These are phyloP conservation scores for Purshia tridentata DNA, from an alignment of 306 rosid species.

Conservation along the genomic window DNA sequence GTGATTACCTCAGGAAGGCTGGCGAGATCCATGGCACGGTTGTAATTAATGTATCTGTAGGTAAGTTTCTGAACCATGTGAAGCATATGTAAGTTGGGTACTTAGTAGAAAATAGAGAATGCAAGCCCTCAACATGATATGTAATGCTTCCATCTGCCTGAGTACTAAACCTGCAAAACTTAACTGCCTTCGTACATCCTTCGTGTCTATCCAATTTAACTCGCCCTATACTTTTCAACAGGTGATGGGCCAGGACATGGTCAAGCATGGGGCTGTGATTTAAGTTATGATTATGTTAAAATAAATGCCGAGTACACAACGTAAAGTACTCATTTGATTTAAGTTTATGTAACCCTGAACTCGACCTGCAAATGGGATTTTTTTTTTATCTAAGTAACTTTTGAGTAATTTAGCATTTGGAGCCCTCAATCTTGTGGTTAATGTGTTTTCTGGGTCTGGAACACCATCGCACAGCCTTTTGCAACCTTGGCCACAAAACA, in stretches of 20 bases:
- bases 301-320: slow-evolving; percentile 91
- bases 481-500: too few relatives aligned
- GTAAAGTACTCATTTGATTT: slow-evolving; percentile 18
- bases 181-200: not conserved
- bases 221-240: slow-evolving; percentile 21
- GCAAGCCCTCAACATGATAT: too few relatives aligned
- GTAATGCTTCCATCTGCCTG: not conserved
- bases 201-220: not conserved
- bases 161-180: too few relatives aligned
- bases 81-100: not conserved
- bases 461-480: not conserved
- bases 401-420: not conserved
- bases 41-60: slow-evolving; percentile 63
- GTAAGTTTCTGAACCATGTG: slow-evolving; percentile 39
- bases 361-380: not conserved
- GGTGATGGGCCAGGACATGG: slow-evolving; percentile 77
- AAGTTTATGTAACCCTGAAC: not conserved
- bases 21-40: slow-evolving; percentile 81
- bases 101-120: not conserved
- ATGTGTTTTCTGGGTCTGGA: not conserved
- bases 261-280: slow-evolving; percentile 91
- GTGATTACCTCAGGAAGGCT: slow-evolving; percentile 71
- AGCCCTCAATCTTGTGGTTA: not conserved
- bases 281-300: slow-evolving; percentile 85
- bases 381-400: too few relatives aligned